Evolutionary conservation across 2,329 filamentous ascomycete species (phyloP), one percentile per base, ranked within the genome.

Genomic region (Coniella vitis): DNA sequence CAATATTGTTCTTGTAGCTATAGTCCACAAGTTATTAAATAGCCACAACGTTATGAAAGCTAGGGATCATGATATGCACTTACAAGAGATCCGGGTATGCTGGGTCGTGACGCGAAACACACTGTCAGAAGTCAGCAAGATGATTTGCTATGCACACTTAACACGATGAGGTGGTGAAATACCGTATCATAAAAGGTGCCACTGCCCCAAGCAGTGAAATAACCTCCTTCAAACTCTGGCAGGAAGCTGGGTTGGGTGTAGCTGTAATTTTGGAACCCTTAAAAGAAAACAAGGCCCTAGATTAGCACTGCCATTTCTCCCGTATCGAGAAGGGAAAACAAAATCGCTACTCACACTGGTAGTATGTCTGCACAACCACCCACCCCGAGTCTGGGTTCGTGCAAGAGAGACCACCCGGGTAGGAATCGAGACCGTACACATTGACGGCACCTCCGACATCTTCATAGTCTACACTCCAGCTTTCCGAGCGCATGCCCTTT

Each of bases 381-480:
- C 76, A 78, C 1, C 73, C 75, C 7, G 64, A 62, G 38, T 72
- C 61, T 1, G 65, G 65, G 46, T 78, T 74, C 1, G 69, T 74
- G 57, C 75, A 78, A 7, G 70, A 72, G 9, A 73, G 55, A 0
- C 74, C 70, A 21, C 69, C 70, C 0, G 71, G 69, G 48, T 74
- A 75, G 35, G 60, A 66, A 53, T 74, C 72, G 1, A 75, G 54
- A 1, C 70, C 72, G 42, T 75, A 75, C 7, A 75, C 55, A 52
- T 78, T 68, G 19, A 78, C 72, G 4, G 73, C 66, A 4, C 76
- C 75, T n/a, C 75, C 75, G 1, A 78, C 74, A 49, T 79, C 65
- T 35, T 76, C 55, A 56, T 78, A 79, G 53, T 78, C 76, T 0
- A 69, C 73, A 9, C 73, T 75, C 76, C 74, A 79, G 16, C 72